These are phyloP conservation scores for Diaporthe sp. DNA, from an alignment of 2,329 filamentous ascomycete genomes.

Conservation along the genomic window DNA sequence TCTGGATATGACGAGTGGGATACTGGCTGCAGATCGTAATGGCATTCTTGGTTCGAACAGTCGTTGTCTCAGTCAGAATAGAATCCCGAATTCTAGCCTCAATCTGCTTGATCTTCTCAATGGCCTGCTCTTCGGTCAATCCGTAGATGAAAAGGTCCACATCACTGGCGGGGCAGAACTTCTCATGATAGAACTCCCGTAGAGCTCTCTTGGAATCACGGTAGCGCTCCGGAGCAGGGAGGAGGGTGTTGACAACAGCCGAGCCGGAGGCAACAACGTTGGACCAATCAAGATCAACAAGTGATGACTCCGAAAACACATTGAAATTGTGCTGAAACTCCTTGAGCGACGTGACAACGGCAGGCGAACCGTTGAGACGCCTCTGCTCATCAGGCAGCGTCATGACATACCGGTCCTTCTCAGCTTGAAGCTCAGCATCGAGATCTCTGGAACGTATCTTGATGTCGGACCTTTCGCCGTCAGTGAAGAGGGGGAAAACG, in stretches of 20 bases:
- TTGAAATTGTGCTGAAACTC: constrained; percentile 85
- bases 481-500: constrained; percentile 72
- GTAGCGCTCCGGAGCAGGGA: constrained; percentile 75
- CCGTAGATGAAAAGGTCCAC: constrained; percentile 90
- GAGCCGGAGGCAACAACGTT: constrained; percentile 87
- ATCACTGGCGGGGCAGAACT: constrained; percentile 84
- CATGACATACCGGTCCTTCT: constrained; percentile 78
- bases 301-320: constrained; percentile 82
- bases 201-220: constrained; percentile 70
- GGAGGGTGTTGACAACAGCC: constrained; percentile 80
- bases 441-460: constrained; percentile 72
- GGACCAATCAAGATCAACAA: constrained; percentile 81
- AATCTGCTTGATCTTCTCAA: constrained; percentile 87
- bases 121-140: constrained; percentile 78
- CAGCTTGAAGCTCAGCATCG: constrained; percentile 65
- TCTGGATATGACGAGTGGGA: constrained; percentile 83
- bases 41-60: constrained; percentile 86
- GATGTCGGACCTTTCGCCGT: constrained; percentile 62
- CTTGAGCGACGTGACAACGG: constrained; percentile 73
- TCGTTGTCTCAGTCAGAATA: constrained; percentile 84
- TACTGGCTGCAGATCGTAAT: constrained; percentile 86
- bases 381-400: constrained; percentile 70
- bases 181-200: constrained; percentile 83
- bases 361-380: constrained; percentile 70
- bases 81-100: constrained; percentile 80